A percentile compares a stretch with the other conserved stretches of the same genome.
Conservation (phyloP, 306 rosid genomes). For the Cucurbita pepo region DNA sequence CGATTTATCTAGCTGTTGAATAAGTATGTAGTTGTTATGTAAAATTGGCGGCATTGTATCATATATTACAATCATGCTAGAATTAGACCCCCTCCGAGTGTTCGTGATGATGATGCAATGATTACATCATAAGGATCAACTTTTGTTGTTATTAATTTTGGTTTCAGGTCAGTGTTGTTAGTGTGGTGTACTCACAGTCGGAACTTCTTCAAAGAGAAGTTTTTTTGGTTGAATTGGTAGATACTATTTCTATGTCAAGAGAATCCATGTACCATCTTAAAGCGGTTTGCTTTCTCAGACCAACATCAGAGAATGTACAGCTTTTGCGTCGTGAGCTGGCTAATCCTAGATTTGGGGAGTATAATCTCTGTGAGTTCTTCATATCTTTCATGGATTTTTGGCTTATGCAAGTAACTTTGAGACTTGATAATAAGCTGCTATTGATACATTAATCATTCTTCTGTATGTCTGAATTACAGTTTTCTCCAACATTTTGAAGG, state of each 20-base stretch:
- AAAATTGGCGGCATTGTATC: neutral
- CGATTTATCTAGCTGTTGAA: neutral
- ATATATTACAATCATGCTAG: neutral
- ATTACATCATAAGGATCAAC: neutral
- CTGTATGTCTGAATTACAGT: conserved; percentile 52
- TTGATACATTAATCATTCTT: conserved; percentile 37
- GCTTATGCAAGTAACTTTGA: neutral
- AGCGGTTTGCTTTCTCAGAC: conserved; percentile 77
- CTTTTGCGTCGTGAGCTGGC: conserved; percentile 63
- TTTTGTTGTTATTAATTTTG: neutral
- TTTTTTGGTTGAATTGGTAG: conserved; percentile 78
- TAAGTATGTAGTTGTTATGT: neutral
- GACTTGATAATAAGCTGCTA: neutral
- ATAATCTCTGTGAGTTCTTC: conserved; percentile 63
- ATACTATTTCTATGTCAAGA: conserved; percentile 59
- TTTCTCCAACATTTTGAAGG: conserved; percentile 97
- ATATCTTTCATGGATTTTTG: neutral
- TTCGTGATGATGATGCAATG: neutral
- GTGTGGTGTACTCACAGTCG: conserved; percentile 86
- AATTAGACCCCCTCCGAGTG: neutral
- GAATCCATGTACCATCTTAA: conserved; percentile 93
- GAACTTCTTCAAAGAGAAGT: conserved; percentile 90
- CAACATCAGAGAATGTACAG: conserved; percentile 77
- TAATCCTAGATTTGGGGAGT: conserved; percentile 85
- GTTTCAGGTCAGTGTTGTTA: conserved; percentile 72